Evolutionary conservation across 768 basidiomycete species (phyloP), one percentile per base, ranked within the genome.

Genomic region (Phanerochaete sordida): DNA sequence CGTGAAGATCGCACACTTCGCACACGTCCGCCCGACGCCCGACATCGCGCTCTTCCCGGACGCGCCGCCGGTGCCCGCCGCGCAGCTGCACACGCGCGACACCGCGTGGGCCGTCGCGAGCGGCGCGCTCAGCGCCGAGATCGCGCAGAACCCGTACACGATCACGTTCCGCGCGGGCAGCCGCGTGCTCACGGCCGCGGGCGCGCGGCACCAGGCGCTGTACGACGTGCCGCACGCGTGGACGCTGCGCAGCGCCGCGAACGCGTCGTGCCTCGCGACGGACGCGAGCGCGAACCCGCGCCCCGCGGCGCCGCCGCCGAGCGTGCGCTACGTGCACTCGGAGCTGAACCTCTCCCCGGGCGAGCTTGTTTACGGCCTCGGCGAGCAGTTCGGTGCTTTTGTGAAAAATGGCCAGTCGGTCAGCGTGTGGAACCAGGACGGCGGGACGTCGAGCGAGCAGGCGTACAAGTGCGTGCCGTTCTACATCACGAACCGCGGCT

Each of bases 371-470:
- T 90, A 89, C 66, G 88, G 88, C 3, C 76, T 90, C 15, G 89
- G 89, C 50, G 88, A 91, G 72, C 84, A 88, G 57, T 90, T 91
- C 68, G 84, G 85, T 2, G 77, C 87, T 9, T 85, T 91, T 60
- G 80, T 88, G 7, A 91, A 90, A 76, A 90, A 90, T 63, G 88
- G 84, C 30, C 86, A 85, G 68, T 66, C 79, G 5, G 74, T 89
- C 47, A 82, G 79, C 61, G 73, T 88, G 3, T 90, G 88, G 89
- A 88, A 90, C 64, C 81, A 84, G 69, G 88, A 90, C 65, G 88
- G 88, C 24, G 88, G 89, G 31, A 91, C 87, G 0, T 86, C 85
- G 9, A 83, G 81, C 61, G 84, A 86, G 35, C 84, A 86, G 65
- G 82, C 84, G 0, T 87, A 86, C 70, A 86, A 86, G 78, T 83